A percentile compares a stretch with the other conserved stretches of the same genome.
Conservation (phyloP, 176 grass and related monocot genomes). For the Eleusine indica region DNA sequence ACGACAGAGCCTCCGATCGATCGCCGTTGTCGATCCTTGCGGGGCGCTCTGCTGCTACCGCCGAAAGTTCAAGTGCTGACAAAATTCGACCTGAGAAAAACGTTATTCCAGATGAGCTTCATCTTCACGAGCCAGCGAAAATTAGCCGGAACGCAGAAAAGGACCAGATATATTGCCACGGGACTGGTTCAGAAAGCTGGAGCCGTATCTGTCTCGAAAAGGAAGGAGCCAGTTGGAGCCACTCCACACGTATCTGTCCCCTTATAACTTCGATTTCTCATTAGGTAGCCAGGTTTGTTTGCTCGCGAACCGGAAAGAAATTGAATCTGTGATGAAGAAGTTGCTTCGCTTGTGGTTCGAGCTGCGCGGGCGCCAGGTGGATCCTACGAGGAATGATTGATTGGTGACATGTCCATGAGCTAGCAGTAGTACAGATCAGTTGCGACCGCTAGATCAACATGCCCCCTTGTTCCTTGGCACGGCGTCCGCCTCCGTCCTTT, state of each 20-base stretch:
- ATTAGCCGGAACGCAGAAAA: conserved; percentile 17
- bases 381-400: conserved; percentile 1
- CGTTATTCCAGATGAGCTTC: background rate
- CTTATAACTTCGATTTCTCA: too few species aligned
- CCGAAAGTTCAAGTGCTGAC: background rate
- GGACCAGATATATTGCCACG: conserved; percentile 1
- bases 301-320: background rate
- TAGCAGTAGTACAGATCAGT: too few species aligned
- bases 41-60: background rate
- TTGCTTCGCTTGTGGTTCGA: background rate
- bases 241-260: background rate
- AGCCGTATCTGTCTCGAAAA: background rate
- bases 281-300: background rate
- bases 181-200: conserved; percentile 1
- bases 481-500: background rate
- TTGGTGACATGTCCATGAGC: background rate
- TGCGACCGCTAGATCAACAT: background rate
- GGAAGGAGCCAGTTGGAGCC: background rate
- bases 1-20: background rate
- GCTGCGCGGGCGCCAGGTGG: background rate
- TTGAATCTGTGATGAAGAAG: too few species aligned
- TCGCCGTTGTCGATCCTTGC: background rate
- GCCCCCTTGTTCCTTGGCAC: conserved; percentile 30
- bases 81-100: background rate
- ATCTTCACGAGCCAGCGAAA: background rate